Evolutionary conservation across 441 rosid genomes (phyloP), one percentile per base, ranked within the genome.

Genomic region (Metrosideros polymorpha): DNA sequence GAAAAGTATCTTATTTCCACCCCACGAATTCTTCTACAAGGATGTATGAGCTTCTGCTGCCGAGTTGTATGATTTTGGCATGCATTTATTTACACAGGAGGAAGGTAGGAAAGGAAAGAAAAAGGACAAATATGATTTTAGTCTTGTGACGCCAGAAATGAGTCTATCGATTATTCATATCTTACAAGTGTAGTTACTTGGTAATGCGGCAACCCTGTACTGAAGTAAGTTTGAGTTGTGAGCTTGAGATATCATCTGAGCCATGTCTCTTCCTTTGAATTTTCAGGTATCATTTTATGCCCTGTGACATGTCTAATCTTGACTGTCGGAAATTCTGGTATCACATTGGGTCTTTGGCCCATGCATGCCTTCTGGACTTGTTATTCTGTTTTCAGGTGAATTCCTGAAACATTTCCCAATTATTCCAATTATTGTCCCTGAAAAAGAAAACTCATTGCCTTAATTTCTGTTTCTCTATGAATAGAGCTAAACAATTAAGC

Each of bases 331-430:
- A 86, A 86, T 86, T 83, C 88, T 43, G 85, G 87, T 24, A 79
- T 86, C 86, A 83, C 85, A 59, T 59, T 88, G 86, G 86, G 85
- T 17, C 85, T 88, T 57, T 88, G 89, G 89, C 89, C 89, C 2
- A 54, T 79, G 22, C 88, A 88, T 79, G 79, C 50, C 77, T 22
- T 88, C 59, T 88, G 90, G 88, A 88, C 90, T 43, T 88, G 82
- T 53, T 88, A 86, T 63, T 86, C 86, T 57, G 57, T 88, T 61
- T 61, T 88, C 30, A 88, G 90, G 90, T 88, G 86, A 42, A 77
- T 63, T 75, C 75, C 49, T 32, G 22, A 53, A 51, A 12, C 45
- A 42, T 52, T 52, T 52, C 35, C 39, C 47, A 43, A 43, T 75
- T 29, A 6, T 76, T 75, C 76, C 49, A 13, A 45, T 25, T 43